Evolutionary conservation across 1,284 basidiomycete species (phyloP).

Genomic region (Schizophyllum commune): DNA sequence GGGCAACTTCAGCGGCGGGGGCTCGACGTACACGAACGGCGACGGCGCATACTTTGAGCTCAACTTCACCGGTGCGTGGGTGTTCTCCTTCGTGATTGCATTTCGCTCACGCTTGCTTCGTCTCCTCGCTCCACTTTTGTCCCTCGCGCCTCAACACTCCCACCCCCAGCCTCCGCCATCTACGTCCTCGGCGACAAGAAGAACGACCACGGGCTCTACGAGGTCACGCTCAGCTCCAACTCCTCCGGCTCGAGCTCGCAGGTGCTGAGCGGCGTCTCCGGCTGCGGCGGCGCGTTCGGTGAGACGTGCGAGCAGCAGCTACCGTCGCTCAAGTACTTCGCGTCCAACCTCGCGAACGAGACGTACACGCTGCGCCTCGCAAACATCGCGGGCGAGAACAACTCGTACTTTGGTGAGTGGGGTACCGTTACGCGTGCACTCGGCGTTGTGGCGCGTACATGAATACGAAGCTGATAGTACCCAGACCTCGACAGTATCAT

Average conservation of each 20-base stretch:
- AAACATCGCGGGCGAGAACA: conserved; percentile 30
- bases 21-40: conserved; percentile 30
- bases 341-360: conserved; percentile 28
- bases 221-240: conserved; percentile 18
- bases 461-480: too few relatives aligned
- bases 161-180: conserved; percentile 28
- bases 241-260: conserved; percentile 21
- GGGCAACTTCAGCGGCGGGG: conserved; percentile 34
- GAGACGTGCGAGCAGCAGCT: conserved; percentile 34
- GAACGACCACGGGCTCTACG: conserved; percentile 35
- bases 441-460: too few relatives aligned
- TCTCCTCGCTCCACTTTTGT: not conserved
- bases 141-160: not conserved
- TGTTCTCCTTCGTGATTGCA: not conserved
- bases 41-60: conserved; percentile 29
- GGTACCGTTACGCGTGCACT: not conserved
- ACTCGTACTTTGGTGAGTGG: conserved; percentile 35
- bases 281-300: conserved; percentile 34
- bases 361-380: conserved; percentile 26
- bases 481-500: conserved; percentile 35
- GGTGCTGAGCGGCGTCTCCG: conserved; percentile 28
- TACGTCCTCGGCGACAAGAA: conserved; percentile 38
- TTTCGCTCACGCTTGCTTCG: not conserved
- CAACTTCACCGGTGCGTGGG: conserved; percentile 27
- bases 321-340: conserved; percentile 31